Evolutionary conservation across 2,329 filamentous ascomycete genomes (phyloP), one percentile per base, ranked within the genome.

Genomic region (Phaeosphaeriaceae sp.): DNA sequence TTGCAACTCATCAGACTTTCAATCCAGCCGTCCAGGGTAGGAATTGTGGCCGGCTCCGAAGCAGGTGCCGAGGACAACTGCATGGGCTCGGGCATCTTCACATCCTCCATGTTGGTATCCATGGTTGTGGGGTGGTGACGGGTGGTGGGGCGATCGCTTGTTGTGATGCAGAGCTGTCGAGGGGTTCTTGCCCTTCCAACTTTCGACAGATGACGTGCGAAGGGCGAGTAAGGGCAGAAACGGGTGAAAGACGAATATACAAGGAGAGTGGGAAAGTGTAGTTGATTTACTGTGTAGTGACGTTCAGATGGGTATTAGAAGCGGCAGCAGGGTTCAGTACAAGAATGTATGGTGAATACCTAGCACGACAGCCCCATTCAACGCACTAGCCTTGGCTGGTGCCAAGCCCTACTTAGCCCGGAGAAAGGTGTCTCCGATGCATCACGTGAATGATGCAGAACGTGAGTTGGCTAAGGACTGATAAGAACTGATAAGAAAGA

Each of bases 101-200:
- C 92, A 75, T 99, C 94, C 81, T 97, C 93, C 94, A 99, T 99
- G 78, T 95, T 96, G 72, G 92, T 96, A 77, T 99, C 93, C 92
- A 97, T 96, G 61, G 68, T 83, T 42, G 77, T 76, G 48, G 47
- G 53, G 48, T 52, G 55, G 54, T 46, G 54, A 56, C 56, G 58
- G 56, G 59, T 54, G 54, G 58, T 49, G 53, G 58, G 60, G 50
- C 47, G 54, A 52, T 55, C 50, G 61, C 54, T 56, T 63, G 63
- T 64, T 66, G 62, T 64, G 64, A 51, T 53, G 58, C 58, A 56
- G 60, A 56, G 54, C 55, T 58, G 64, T 67, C 63, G 68, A 68
- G 68, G 67, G 67, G 66, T 56, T 66, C 52, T 62, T 65, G 61
- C 65, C 64, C 68, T 63, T 60, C 68, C 67, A 65, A 70, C 71